These are phyloP conservation scores for Thraustotheca clavata DNA, from an alignment of 352 stramenopile genomes.

Conservation along the genomic window DNA sequence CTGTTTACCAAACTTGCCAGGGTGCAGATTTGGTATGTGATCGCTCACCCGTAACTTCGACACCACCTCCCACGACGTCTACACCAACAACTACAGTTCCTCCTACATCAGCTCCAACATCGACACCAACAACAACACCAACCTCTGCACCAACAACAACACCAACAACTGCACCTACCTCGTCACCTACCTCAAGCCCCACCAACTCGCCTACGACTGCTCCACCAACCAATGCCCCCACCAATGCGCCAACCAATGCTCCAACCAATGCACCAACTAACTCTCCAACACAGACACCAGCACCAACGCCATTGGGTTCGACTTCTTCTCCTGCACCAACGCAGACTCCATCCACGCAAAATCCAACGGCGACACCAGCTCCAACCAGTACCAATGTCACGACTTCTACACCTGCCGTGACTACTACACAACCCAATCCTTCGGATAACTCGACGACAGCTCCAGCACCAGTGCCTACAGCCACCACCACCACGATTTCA, in stretches of 20 bases:
- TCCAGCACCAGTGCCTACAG: neutral
- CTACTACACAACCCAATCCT: neutral
- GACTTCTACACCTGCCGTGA: neutral
- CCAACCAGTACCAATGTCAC: neutral
- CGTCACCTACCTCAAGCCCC: neutral
- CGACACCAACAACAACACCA: neutral
- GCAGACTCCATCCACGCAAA: neutral
- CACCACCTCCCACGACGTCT: neutral
- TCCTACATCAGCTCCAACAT: neutral
- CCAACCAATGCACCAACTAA: neutral
- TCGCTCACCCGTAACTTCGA: neutral
- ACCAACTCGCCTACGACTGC: constrained; percentile 4
- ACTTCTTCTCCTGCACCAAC: neutral
- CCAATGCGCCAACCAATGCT: neutral
- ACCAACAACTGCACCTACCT: neutral
- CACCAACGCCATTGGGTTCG: neutral
- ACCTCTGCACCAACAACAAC: neutral
- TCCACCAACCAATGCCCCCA: neutral
- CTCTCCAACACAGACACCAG: neutral
- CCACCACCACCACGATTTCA: neutral
- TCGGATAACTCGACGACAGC: neutral
- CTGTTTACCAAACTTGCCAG: constrained; percentile 13
- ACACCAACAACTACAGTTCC: neutral
- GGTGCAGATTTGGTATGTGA: constrained; percentile 13
- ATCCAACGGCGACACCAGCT: neutral